These are phyloP conservation scores for Globisporangium spiculum DNA, from an alignment of 352 stramenopile genomes.

Conservation along the genomic window DNA sequence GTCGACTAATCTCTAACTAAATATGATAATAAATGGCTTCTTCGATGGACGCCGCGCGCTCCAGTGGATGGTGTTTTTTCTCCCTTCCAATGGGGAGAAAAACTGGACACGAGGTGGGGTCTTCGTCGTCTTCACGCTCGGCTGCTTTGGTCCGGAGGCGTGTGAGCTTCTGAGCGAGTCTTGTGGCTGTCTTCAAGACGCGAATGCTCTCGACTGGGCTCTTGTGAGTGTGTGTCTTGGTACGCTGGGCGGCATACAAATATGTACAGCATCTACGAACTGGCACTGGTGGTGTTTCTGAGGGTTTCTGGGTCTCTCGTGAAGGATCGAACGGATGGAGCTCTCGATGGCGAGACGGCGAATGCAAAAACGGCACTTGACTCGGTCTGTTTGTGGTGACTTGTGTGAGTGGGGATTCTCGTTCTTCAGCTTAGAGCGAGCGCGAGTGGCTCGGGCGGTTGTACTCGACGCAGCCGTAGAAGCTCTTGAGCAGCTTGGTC, in stretches of 20 bases:
- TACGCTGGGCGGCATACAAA: constrained; percentile 1
- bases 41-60: constrained; percentile 3
- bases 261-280: constrained; percentile 7
- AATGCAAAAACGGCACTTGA: constrained; percentile 11
- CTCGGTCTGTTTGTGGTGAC: constrained; percentile 1
- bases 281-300: constrained; percentile 9
- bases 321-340: background rate
- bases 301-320: constrained; percentile 3
- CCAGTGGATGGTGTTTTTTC: background rate
- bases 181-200: background rate
- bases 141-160: background rate
- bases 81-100: constrained; percentile 15
- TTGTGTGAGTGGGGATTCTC: too few relatives aligned
- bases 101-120: background rate
- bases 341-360: background rate
- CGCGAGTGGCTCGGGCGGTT: constrained; percentile 37
- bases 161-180: background rate
- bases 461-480: constrained; percentile 67
- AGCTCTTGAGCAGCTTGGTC: constrained; percentile 84
- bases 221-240: background rate
- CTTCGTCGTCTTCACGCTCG: background rate
- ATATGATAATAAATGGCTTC: constrained; percentile 8
- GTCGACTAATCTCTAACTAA: constrained; percentile 10
- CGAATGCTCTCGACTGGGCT: background rate
- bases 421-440: constrained; percentile 36